A percentile compares a stretch with the other conserved stretches of the same genome.
Conservation (phyloP, 1,139 yeast genomes). For the Kurtzmaniella quercitrusa region DNA sequence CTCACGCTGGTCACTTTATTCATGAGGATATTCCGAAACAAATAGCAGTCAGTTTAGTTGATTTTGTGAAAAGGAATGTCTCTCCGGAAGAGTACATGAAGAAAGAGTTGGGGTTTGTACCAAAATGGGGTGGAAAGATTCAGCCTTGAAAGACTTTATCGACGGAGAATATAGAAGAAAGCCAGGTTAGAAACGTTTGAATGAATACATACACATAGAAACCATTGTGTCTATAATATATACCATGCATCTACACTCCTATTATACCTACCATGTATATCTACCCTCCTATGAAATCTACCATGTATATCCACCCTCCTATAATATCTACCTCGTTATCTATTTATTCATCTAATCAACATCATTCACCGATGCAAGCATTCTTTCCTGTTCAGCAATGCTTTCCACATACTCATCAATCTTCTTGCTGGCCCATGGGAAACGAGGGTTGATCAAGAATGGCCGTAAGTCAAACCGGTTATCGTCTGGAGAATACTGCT, state of each 20-base stretch:
- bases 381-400: constrained; percentile 37
- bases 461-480: constrained; percentile 95
- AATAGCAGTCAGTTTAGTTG: constrained; percentile 52
- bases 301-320: too few relatives aligned
- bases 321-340: not conserved
- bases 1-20: constrained; percentile 77
- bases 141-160: constrained; percentile 12
- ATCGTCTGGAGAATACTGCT: constrained; percentile 96
- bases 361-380: constrained; percentile 20
- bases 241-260: too few relatives aligned
- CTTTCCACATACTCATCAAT: constrained; percentile 70
- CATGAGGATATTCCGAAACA: constrained; percentile 85
- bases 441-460: constrained; percentile 84
- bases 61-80: constrained; percentile 45
- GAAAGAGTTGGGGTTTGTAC: constrained; percentile 36
- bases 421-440: constrained; percentile 84
- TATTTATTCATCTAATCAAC: constrained; percentile 26
- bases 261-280: too few relatives aligned
- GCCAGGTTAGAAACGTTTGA: too few relatives aligned
- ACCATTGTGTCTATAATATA: too few relatives aligned
- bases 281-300: too few relatives aligned
- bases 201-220: not conserved
- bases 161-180: constrained; percentile 3
- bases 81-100: constrained; percentile 32
- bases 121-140: constrained; percentile 52